These are phyloP conservation scores for Tetrapyrgos nigripes DNA, from an alignment of 1,284 basidiomycete species.

Conservation along the genomic window DNA sequence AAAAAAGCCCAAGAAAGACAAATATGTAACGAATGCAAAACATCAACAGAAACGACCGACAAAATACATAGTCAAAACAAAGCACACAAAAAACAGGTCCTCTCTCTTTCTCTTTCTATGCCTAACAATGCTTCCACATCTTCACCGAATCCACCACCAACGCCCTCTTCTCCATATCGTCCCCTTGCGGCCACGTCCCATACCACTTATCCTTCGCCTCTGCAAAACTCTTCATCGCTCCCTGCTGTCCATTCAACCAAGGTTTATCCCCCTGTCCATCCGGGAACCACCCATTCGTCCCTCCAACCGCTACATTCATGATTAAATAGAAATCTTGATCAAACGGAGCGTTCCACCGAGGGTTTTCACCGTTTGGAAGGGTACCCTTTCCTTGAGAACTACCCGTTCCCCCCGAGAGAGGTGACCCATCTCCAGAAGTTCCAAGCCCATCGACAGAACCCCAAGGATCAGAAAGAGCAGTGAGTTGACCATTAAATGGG, in stretches of 20 bases:
- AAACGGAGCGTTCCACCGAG: conserved; percentile 68
- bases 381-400: not conserved
- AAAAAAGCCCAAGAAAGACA: too few relatives aligned
- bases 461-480: conserved; percentile 77
- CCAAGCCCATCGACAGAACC: conserved; percentile 16
- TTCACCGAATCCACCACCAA: conserved; percentile 40
- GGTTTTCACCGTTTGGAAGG: conserved; percentile 48
- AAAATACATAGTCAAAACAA: too few relatives aligned
- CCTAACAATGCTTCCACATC: conserved; percentile 19
- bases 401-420: not conserved
- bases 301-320: conserved; percentile 82
- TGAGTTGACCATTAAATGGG: conserved; percentile 52
- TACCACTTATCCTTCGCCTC: conserved; percentile 68
- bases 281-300: conserved; percentile 90
- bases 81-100: not conserved
- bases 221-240: conserved; percentile 79
- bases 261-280: conserved; percentile 72
- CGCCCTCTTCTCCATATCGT: conserved; percentile 62
- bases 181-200: conserved; percentile 66
- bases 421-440: not conserved
- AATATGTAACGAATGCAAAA: too few relatives aligned
- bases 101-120: not conserved
- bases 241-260: conserved; percentile 75
- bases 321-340: conserved; percentile 88
- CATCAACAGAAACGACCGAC: too few relatives aligned